phyloP scores from a whole-genome alignment of 1,139 yeast genomes.

The Kodamaea alishanica region DNA sequence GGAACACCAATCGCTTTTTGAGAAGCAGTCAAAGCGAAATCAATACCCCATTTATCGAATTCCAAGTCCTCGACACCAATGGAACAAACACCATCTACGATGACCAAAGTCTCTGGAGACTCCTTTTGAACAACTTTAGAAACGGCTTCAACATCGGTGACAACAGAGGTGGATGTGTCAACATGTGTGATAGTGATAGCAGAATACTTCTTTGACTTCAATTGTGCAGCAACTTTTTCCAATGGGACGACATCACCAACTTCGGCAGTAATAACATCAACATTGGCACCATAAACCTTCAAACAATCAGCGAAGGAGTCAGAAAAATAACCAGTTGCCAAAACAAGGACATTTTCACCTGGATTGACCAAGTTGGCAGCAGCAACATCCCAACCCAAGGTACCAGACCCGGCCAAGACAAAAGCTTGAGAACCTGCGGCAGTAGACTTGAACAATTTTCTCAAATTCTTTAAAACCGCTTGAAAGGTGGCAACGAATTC shows the following conservation, averaged over 20 bases:
- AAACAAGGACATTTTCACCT: slow-evolving; percentile 71
- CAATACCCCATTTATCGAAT: slow-evolving; percentile 89
- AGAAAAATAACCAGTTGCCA: slow-evolving; percentile 91
- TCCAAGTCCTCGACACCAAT: slow-evolving; percentile 83
- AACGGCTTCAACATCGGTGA: slow-evolving; percentile 65
- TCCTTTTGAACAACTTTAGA: slow-evolving; percentile 56
- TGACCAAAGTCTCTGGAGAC: slow-evolving; percentile 76
- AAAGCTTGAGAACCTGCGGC: slow-evolving; percentile 69
- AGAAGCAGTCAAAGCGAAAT: slow-evolving; percentile 84
- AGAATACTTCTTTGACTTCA: slow-evolving; percentile 51
- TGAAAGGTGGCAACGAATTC: slow-evolving; percentile 77
- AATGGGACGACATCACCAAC: slow-evolving; percentile 71
- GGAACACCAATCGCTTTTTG: slow-evolving; percentile 97
- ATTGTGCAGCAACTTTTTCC: slow-evolving; percentile 51
- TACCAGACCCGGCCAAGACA: slow-evolving; percentile 86
- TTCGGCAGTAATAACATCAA: slow-evolving; percentile 63
- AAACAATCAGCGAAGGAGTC: slow-evolving; percentile 83
- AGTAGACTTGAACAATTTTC: slow-evolving; percentile 70
- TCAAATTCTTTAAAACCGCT: slow-evolving; percentile 59
- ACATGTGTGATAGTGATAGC: slow-evolving; percentile 89
- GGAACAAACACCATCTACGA: slow-evolving; percentile 95
- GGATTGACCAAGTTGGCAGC: slow-evolving; percentile 69
- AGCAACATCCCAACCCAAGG: slow-evolving; percentile 91
- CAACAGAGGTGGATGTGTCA: slow-evolving; percentile 92
- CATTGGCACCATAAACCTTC: slow-evolving; percentile 65